These are phyloP conservation scores for Coemansia sp. DNA, from an alignment of 192 early-diverging fungal genomes.

Conservation along the genomic window DNA sequence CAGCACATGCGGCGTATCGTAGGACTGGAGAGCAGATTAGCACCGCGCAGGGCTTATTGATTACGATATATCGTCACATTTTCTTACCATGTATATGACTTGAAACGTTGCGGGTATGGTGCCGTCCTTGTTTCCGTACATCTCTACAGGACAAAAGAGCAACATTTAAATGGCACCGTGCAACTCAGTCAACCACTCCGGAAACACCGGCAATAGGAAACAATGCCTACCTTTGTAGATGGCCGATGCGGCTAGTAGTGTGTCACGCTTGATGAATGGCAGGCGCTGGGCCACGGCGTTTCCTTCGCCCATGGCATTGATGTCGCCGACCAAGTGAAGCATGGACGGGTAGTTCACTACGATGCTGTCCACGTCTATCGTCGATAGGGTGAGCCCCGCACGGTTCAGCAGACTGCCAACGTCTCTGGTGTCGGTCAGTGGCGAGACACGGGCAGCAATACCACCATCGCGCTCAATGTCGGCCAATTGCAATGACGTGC, in stretches of 20 bases:
- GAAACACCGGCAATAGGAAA: neutral
- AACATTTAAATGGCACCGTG: neutral
- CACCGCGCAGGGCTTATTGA: neutral
- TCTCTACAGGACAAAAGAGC: slow-evolving; percentile 57
- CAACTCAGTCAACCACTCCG: neutral
- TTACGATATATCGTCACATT: neutral
- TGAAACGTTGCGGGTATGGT: slow-evolving; percentile 93
- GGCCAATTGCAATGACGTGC: slow-evolving; percentile 86
- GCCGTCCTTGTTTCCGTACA: slow-evolving; percentile 87
- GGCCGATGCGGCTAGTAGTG: slow-evolving; percentile 76
- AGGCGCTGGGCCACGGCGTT: slow-evolving; percentile 78
- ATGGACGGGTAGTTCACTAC: slow-evolving; percentile 87
- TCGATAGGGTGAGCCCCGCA: slow-evolving; percentile 85
- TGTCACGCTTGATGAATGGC: slow-evolving; percentile 76
- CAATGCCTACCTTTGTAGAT: slow-evolving; percentile 75
- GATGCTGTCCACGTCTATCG: slow-evolving; percentile 91
- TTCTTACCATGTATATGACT: slow-evolving; percentile 61
- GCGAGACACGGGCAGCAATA: slow-evolving; percentile 83
- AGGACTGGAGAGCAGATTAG: neutral
- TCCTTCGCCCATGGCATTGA: slow-evolving; percentile 90
- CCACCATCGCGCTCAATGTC: slow-evolving; percentile 90
- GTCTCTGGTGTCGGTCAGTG: slow-evolving; percentile 82
- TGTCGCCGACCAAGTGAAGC: slow-evolving; percentile 86
- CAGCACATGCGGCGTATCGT: neutral
- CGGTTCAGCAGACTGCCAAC: slow-evolving; percentile 75